Conservation (phyloP, 805 yeast species). For the Zygotorulaspora danielsina region DNA sequence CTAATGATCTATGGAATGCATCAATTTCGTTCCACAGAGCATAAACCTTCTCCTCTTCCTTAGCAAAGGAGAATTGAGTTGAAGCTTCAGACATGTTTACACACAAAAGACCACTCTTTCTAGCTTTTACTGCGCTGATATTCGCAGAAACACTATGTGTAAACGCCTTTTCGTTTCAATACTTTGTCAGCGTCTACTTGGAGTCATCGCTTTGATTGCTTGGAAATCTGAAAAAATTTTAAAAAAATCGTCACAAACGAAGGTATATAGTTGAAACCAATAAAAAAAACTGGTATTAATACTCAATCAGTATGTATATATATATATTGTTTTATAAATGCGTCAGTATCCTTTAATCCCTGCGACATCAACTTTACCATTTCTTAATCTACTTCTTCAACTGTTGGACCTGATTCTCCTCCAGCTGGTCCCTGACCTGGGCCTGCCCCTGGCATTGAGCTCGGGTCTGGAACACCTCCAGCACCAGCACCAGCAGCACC, state of each 20-base stretch:
- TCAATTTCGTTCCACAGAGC: slow-evolving; percentile 83
- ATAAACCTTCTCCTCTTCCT: slow-evolving; percentile 81
- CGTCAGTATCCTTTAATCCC: too few relatives aligned
- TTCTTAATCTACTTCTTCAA: slow-evolving; percentile 68
- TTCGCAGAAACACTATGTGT: too few relatives aligned
- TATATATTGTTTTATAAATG: background rate
- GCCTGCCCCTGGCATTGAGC: slow-evolving; percentile 51
- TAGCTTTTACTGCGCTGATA: background rate
- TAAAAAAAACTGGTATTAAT: too few relatives aligned
- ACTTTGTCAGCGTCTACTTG: background rate
- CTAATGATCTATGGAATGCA: slow-evolving; percentile 86
- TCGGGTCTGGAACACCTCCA: slow-evolving; percentile 52
- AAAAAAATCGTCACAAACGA: background rate
- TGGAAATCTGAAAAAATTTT: background rate
- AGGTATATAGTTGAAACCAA: too few relatives aligned
- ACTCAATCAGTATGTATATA: background rate
- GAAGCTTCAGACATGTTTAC: slow-evolving; percentile 36
- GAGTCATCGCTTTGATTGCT: background rate
- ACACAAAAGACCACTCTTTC: background rate
- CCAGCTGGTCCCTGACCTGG: slow-evolving; percentile 46
- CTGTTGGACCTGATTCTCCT: slow-evolving; percentile 61
- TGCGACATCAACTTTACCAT: background rate
- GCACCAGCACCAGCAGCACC: slow-evolving; percentile 82
- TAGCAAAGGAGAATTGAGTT: slow-evolving; percentile 65
- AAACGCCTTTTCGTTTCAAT: slow-evolving; percentile 1